phyloP scores from a whole-genome alignment of 202 grass and related monocot genomes.

The Bolboschoenoplectus hybrid region DNA sequence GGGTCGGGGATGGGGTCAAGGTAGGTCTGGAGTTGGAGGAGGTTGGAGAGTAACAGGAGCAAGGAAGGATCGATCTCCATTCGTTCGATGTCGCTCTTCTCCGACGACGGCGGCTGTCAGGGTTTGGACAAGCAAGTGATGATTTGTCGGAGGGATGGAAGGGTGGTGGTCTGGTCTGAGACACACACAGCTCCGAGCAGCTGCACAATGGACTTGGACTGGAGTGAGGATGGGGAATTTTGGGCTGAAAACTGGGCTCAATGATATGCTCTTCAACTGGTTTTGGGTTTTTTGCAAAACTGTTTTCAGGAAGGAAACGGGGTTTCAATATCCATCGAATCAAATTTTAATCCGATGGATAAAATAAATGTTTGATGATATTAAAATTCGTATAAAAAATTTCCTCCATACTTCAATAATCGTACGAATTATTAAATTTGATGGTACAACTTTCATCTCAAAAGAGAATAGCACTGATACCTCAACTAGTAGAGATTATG shows the following conservation, averaged over 20 bases:
- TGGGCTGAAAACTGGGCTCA: neutral
- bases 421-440: too few species aligned
- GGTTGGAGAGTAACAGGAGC: conserved; percentile 13
- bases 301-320: too few species aligned
- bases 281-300: too few species aligned
- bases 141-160: neutral
- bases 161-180: neutral
- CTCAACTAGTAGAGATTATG: neutral
- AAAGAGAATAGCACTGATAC: neutral
- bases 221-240: neutral
- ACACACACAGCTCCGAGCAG: neutral
- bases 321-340: too few species aligned
- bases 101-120: neutral
- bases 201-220: too few species aligned
- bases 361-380: too few species aligned
- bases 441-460: too few species aligned
- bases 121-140: neutral
- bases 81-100: neutral
- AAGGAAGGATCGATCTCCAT: conserved; percentile 15
- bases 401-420: too few species aligned
- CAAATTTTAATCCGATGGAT: too few species aligned
- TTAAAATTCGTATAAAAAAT: too few species aligned
- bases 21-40: conserved; percentile 25
- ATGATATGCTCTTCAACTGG: too few species aligned
- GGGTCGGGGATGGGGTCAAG: neutral